Evolutionary conservation across 2,329 filamentous ascomycete species (phyloP), one percentile per base, ranked within the genome.

Genomic region (Alternaria panax): DNA sequence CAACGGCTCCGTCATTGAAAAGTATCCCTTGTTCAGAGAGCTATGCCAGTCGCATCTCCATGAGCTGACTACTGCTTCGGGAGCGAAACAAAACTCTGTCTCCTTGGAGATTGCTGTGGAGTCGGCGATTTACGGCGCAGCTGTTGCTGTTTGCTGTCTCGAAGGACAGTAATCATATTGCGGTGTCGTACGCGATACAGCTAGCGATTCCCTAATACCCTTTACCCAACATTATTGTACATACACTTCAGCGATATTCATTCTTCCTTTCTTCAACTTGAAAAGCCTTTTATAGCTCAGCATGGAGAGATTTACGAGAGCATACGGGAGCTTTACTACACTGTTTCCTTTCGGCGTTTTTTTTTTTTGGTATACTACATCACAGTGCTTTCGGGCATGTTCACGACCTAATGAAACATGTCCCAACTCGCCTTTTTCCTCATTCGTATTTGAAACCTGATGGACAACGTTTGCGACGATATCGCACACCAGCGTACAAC

Each of bases 1-100:
- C 78, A 93, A 92, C 71, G 91, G 91, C 43, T 90, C 88, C 27
- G 90, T 94, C 50, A 88, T 93, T 51, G 90, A 93, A 77, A 88
- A 89, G 68, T 94, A 93, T 71, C 90, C 91, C 0, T 80, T 82
- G 7, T 94, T 92, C 75, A 81, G 85, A 22, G 78, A 76, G 30
- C 82, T 80, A 41, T 89, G 88, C 69, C 90, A 93, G 74, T 73
- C 73, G 6, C 87, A 88, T 66, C 78, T 93, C 46, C 82, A 92
- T 68, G 79, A 82, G 38, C 79, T 93, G 8, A 83, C 68, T 48
- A 77, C 64, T 57, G 73, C 70, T 68, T 80, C 73, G 50, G 80
- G 74, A 61, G 82, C 67, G 46, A 72, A 69, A 27, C 66, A 68
- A 63, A 79, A 79, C 18, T 76, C 80, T 3, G 85, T 92, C 22